These are phyloP conservation scores for Leptographium radiaticola DNA, from an alignment of 2,329 filamentous ascomycete genomes.

Conservation along the genomic window DNA sequence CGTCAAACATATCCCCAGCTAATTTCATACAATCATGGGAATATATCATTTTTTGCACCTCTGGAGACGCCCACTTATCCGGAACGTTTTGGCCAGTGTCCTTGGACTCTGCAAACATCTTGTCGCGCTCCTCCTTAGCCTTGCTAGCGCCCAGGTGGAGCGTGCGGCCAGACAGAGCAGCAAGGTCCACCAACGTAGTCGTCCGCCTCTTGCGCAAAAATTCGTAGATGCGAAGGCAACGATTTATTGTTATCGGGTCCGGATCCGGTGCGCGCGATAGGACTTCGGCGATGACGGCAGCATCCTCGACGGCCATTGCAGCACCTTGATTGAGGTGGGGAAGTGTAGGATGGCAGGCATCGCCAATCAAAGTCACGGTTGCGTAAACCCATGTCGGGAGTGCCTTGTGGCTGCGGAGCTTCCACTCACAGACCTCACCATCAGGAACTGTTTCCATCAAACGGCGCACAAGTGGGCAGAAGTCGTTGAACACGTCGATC, in stretches of 20 bases:
- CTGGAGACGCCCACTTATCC: conserved; percentile 59
- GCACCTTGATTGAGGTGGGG: conserved; percentile 56
- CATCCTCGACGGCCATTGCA: conserved; percentile 56
- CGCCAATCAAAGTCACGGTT: conserved; percentile 43
- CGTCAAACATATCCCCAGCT: conserved; percentile 37
- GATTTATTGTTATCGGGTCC: conserved; percentile 24
- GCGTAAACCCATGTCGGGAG: conserved; percentile 46
- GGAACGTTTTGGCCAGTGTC: conserved; percentile 34
- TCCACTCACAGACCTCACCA: conserved; percentile 52
- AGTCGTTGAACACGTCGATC: conserved; percentile 46
- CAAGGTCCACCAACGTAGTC: conserved; percentile 37
- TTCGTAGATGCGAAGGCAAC: conserved; percentile 41
- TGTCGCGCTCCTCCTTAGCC: conserved; percentile 45
- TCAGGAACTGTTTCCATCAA: conserved; percentile 48
- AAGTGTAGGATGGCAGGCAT: conserved; percentile 54
- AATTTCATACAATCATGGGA: conserved; percentile 46
- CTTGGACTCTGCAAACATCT: conserved; percentile 37
- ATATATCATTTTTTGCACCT: conserved; percentile 55
- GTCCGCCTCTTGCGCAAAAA: conserved; percentile 41
- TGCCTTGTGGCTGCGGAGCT: conserved; percentile 42
- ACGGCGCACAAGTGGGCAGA: conserved; percentile 43
- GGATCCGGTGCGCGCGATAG: conserved; percentile 23
- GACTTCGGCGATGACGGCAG: conserved; percentile 42
- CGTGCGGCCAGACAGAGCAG: conserved; percentile 36
- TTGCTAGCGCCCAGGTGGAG: conserved; percentile 45